phyloP scores from a whole-genome alignment of 139 green algal genomes.

The Haematococcus sp. region DNA sequence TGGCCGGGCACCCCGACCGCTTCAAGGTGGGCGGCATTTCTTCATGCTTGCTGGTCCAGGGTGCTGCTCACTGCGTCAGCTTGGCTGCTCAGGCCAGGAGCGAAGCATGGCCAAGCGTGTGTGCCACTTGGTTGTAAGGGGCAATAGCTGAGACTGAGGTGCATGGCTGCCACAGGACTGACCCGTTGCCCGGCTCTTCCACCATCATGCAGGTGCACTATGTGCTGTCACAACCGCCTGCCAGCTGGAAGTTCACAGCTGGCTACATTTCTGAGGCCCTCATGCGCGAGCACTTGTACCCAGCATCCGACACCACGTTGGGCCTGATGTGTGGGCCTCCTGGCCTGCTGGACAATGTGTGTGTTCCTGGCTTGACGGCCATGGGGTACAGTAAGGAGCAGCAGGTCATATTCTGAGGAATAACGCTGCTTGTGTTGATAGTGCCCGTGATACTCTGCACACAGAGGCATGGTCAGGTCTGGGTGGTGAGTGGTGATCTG shows the following conservation, averaged over 20 bases:
- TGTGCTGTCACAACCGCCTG: neutral
- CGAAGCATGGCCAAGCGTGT: too few relatives aligned
- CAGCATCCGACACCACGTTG: conserved; percentile 43
- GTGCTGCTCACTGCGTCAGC: too few relatives aligned
- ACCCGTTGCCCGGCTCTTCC: too few relatives aligned
- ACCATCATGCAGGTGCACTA: conserved; percentile 18
- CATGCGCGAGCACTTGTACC: conserved; percentile 70
- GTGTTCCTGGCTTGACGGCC: conserved; percentile 23
- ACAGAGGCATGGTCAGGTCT: too few relatives aligned
- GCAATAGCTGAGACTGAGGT: too few relatives aligned
- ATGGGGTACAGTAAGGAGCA: conserved; percentile 46
- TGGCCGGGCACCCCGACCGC: conserved; percentile 48
- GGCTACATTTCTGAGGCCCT: conserved; percentile 75
- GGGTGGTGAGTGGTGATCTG: too few relatives aligned
- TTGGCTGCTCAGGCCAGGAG: too few relatives aligned
- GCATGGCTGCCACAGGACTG: too few relatives aligned
- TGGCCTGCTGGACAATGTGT: conserved; percentile 38
- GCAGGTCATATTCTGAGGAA: conserved; percentile 19
- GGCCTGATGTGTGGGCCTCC: conserved; percentile 85
- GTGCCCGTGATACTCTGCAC: too few relatives aligned
- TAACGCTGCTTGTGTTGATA: neutral
- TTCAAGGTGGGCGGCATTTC: conserved; percentile 73
- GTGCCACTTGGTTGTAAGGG: too few relatives aligned
- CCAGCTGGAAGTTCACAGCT: neutral
- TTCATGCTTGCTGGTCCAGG: too few relatives aligned